Evolutionary conservation across 805 yeast genomes (phyloP).

Genomic region (Candida tammaniensis): DNA sequence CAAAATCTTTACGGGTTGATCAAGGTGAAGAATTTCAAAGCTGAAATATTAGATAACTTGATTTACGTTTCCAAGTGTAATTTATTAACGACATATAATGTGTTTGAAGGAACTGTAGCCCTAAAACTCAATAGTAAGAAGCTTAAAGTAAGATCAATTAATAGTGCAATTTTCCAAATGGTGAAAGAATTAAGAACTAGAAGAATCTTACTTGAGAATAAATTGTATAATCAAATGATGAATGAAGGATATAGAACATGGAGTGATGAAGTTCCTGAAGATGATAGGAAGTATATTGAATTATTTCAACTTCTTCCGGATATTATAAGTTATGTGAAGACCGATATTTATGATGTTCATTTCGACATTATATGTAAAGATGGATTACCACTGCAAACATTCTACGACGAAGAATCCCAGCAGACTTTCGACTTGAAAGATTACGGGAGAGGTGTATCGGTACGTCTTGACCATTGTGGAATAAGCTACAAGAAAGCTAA

Average conservation of each 20-base stretch:
- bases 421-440: conserved; percentile 32
- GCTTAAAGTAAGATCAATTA: conserved; percentile 31
- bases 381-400: conserved; percentile 32
- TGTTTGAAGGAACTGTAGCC: conserved; percentile 19
- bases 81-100: conserved; percentile 23
- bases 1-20: conserved; percentile 21
- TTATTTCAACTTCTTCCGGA: conserved; percentile 32
- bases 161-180: conserved; percentile 34
- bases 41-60: conserved; percentile 31
- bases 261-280: conserved; percentile 7
- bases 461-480: conserved; percentile 20
- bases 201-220: conserved; percentile 22
- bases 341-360: conserved; percentile 25
- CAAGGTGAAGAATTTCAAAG: conserved; percentile 28
- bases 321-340: conserved; percentile 22
- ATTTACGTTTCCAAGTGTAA: conserved; percentile 26
- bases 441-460: conserved; percentile 37
- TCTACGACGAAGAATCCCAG: conserved; percentile 20
- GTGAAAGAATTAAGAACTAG: conserved; percentile 32
- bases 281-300: conserved; percentile 16
- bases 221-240: conserved; percentile 18
- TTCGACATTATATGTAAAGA: conserved; percentile 40
- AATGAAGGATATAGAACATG: neutral
- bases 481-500: conserved; percentile 21
- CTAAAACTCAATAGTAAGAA: conserved; percentile 25